These are phyloP conservation scores for Pythium pyrilobum DNA, from an alignment of 352 stramenopile genomes.

Conservation along the genomic window DNA sequence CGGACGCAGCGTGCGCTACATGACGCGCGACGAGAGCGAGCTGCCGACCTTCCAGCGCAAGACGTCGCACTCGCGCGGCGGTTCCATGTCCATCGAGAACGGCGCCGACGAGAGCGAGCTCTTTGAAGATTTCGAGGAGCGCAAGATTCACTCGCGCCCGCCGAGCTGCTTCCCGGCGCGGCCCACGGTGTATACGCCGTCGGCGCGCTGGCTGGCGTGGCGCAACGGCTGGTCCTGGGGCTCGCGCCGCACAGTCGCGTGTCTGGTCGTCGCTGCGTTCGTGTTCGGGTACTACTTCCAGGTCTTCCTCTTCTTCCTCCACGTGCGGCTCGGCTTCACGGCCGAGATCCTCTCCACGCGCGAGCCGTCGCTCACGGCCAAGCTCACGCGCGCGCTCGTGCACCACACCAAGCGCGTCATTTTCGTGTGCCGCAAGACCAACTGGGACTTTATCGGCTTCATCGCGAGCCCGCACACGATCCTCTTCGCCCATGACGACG, in stretches of 20 bases:
- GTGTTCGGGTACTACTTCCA: slow-evolving; percentile 63
- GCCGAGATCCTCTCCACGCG: slow-evolving; percentile 42
- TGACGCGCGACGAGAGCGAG: slow-evolving; percentile 16
- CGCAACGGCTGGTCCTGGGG: slow-evolving; percentile 9
- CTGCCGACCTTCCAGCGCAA: slow-evolving; percentile 23
- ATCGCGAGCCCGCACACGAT: slow-evolving; percentile 56
- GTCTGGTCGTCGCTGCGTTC: slow-evolving; percentile 26
- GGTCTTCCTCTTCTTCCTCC: slow-evolving; percentile 59
- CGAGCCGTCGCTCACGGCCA: slow-evolving; percentile 36
- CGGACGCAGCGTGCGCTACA: slow-evolving; percentile 10
- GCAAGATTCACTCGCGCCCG: slow-evolving; percentile 16
- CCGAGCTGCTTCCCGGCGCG: slow-evolving; percentile 5
- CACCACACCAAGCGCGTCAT: slow-evolving; percentile 55
- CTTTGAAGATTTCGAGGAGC: slow-evolving; percentile 10
- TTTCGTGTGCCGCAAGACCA: slow-evolving; percentile 70
- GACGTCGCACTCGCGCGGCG: slow-evolving; percentile 11
- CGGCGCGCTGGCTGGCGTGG: background rate
- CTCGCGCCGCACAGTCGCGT: slow-evolving; percentile 11
- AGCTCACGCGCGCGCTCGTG: slow-evolving; percentile 41
- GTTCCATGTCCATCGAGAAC: slow-evolving; percentile 19
- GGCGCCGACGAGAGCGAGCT: slow-evolving; percentile 19
- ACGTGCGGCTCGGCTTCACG: slow-evolving; percentile 51
- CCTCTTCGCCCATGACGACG: slow-evolving; percentile 63
- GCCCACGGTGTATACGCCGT: background rate
- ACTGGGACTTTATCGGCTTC: slow-evolving; percentile 75